Evolutionary conservation across 129 eudicot species (phyloP).

Genomic region (Saposhnikovia divaricata): DNA sequence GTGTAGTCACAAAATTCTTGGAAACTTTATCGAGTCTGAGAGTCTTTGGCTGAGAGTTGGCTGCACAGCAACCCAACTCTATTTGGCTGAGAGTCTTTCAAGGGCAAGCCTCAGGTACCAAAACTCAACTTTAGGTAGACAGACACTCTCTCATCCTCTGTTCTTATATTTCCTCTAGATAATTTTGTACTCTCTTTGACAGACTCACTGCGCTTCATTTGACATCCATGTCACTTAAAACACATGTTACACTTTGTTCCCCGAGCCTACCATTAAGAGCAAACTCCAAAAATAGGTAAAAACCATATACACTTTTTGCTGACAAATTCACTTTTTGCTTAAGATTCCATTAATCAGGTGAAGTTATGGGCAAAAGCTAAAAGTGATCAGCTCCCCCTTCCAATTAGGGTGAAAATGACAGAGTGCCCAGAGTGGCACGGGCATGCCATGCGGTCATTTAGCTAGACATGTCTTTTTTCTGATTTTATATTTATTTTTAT

Average conservation of each 20-base stretch:
- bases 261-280: neutral
- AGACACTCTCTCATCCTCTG: neutral
- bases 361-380: no score
- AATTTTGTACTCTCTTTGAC: neutral
- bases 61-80: neutral
- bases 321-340: slow-evolving; percentile 32
- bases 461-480: no score
- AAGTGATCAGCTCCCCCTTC: no score
- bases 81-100: neutral
- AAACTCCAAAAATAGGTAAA: neutral
- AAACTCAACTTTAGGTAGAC: neutral
- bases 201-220: neutral
- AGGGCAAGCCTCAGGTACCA: neutral
- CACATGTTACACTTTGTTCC: neutral
- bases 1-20: neutral
- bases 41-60: no score
- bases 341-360: slow-evolving; percentile 23
- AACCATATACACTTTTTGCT: slow-evolving; percentile 15
- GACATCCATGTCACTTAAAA: neutral
- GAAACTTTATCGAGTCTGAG: neutral
- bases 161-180: neutral
- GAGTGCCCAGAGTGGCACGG: no score
- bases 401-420: no score
- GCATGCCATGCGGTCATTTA: no score
- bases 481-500: no score